Base-by-base conservation (phyloP, 2,329 filamentous ascomycete species). In the Xylaria sp. region DNA sequence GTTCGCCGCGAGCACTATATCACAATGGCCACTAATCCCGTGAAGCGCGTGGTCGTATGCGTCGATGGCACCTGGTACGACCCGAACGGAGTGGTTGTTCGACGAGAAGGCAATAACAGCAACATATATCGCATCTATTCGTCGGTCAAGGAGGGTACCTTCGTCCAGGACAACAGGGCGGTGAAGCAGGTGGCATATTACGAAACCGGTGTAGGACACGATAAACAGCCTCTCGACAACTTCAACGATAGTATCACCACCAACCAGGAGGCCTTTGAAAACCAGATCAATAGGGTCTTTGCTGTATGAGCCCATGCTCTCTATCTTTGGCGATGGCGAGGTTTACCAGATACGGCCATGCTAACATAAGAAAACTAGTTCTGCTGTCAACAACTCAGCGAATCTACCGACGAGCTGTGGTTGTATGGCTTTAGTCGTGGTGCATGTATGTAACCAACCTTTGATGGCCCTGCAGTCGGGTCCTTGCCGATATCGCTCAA, bases 381-480 rank as follows among this genome's bases (percentile, higher is more conserved):
- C 36, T 72, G 71, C 36, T 71, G 71, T 23, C 66, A 71, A 63
- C 70, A 59, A 13, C 76, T 60, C 4, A 63, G 48, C 57, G 69
- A 71, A 40, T 11, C 67, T 23, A 72, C 69, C 26, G 79, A 82
- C 66, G 80, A 83, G 65, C 66, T 83, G 1, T 82, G 79, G 74
- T 68, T 83, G 7, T 82, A 79, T 48, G 81, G 80, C 10, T 80
- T 80, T 67, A 79, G 79, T 38, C 77, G 80, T 51, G 81, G 81
- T 17, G 80, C 80, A 1, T 82, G 73, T 73, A 71, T 36, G 71
- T 70, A 57, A 51, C 23, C 6, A 15, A n/a, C 56, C 49, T 54
- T 58, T 48, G 46, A 60, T 20, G 33, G 11, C 31, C 58, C 13
- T 61, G 28, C 15, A 54, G 28, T 63, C 23, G 15, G n/a, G 17